Percentiles rank a stretch among this genome's conserved stretches.
These are phyloP conservation scores for Pseudocercospora musae DNA, from an alignment of 2,329 filamentous ascomycete species.

Conservation along the genomic window DNA sequence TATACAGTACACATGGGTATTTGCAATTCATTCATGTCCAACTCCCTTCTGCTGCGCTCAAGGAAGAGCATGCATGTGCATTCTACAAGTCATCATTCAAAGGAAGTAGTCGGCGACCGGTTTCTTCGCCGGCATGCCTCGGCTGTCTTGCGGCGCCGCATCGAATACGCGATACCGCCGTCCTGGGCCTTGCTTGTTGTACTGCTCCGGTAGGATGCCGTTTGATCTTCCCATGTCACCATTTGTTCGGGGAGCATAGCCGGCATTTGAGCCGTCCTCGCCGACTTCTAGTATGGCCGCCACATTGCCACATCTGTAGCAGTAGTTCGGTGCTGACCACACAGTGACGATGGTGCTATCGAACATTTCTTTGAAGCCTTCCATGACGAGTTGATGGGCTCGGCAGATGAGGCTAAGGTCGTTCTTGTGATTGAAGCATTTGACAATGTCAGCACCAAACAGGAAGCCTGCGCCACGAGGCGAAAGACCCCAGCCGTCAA, in stretches of 20 bases:
- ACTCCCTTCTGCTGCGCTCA: neutral
- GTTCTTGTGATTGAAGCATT: slow-evolving; percentile 91
- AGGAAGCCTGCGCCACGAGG: slow-evolving; percentile 93
- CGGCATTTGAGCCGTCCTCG: slow-evolving; percentile 65
- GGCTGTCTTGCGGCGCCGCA: slow-evolving; percentile 89
- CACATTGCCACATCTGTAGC: slow-evolving; percentile 54
- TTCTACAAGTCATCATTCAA: slow-evolving; percentile 27
- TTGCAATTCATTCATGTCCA: slow-evolving; percentile 13
- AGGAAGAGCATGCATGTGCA: neutral
- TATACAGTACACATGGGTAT: slow-evolving; percentile 19
- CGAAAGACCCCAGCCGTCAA: slow-evolving; percentile 92
- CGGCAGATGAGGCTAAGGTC: slow-evolving; percentile 88
- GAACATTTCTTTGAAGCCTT: slow-evolving; percentile 99
- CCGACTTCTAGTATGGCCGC: slow-evolving; percentile 90
- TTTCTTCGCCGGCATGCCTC: slow-evolving; percentile 98
- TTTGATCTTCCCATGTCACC: slow-evolving; percentile 58
- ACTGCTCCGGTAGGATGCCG: slow-evolving; percentile 43
- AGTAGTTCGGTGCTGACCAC: slow-evolving; percentile 55
- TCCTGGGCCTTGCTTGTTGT: slow-evolving; percentile 64
- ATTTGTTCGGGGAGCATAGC: slow-evolving; percentile 55
- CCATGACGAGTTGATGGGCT: slow-evolving; percentile 97
- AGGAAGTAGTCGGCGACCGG: slow-evolving; percentile 97
- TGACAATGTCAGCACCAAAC: slow-evolving; percentile 93
- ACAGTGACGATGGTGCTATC: slow-evolving; percentile 93
- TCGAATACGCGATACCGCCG: slow-evolving; percentile 93